Base-by-base conservation (phyloP, 495 filamentous ascomycete genomes). In the Extremus antarcticus region DNA sequence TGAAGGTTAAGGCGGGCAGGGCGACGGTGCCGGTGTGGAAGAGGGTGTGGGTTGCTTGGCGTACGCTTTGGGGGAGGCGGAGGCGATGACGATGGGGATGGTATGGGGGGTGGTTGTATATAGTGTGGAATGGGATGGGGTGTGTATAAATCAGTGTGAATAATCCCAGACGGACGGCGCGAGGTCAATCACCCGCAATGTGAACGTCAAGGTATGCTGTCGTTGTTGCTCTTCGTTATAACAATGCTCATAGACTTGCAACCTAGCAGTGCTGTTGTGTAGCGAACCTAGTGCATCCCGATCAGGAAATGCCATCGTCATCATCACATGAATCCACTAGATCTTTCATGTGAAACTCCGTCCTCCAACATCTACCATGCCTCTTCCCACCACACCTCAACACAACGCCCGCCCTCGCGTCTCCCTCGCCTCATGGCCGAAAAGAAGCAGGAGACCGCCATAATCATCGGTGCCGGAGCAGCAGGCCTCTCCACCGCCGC, bases 401-500 rank as follows among this genome's bases (percentile, higher is more conserved):
- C 8, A 53, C 20, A 40, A 16, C 43, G 22, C 50, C 21, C 32
- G 15, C 32, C 13, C n/a, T 39, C n/a, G 10, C 21, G 19, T 17
- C 32, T 9, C 32, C 9, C 13, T 40, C 1, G 19, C 3, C 9
- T 13, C 32, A 35, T 7, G 29, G 13, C 58, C 54, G n/a, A n/a
- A 21, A 2, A 11, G 19, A 35, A 48, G 51, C 58, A 64, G 52
- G 62, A 65, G 56, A 65, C 59, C 25, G 62, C 62, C 55, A 57
- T 65, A 22, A 50, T 65, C 1, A 62, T 65, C 80, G 83, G 83
- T 50, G 83, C 83, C 52, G 83, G 83, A 24, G 75, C 77, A n/a
- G 83, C 83, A 52, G 83, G 83, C 35, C 76, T 85, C 13, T 76
- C 81, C 15, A 79, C 78, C 24, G 82, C 83, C 41, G 83, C 83